Evolutionary conservation across 768 basidiomycete species (phyloP).

Genomic region (Termitomyces sp.): DNA sequence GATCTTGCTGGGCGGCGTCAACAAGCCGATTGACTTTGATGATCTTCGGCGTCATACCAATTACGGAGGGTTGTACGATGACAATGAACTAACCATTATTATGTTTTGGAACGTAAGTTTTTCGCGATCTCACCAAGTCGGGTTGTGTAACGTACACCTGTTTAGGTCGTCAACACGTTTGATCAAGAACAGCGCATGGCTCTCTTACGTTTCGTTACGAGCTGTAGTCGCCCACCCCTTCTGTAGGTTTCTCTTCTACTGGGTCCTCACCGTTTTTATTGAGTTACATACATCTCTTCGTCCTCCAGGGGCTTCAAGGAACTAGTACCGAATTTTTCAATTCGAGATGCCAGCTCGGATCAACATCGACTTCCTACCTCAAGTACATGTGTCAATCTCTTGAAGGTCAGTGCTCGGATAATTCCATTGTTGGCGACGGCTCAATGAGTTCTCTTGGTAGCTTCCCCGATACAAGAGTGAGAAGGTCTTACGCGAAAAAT

Average conservation of each 20-base stretch:
- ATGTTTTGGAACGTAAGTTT: slow-evolving; percentile 77
- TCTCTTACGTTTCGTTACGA: slow-evolving; percentile 89
- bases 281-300: not conserved
- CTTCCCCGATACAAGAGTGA: slow-evolving; percentile 70
- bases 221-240: slow-evolving; percentile 85
- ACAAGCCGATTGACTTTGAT: slow-evolving; percentile 78
- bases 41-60: slow-evolving; percentile 76
- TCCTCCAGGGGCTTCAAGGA: slow-evolving; percentile 73
- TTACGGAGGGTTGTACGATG: slow-evolving; percentile 78
- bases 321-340: slow-evolving; percentile 83
- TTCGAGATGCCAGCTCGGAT: slow-evolving; percentile 78
- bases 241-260: slow-evolving; percentile 44
- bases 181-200: slow-evolving; percentile 75
- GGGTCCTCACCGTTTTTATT: too few relatives aligned
- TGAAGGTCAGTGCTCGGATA: slow-evolving; percentile 56
- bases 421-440: not conserved
- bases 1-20: slow-evolving; percentile 85
- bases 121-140: not conserved
- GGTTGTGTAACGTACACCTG: not conserved
- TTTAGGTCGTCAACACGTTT: slow-evolving; percentile 73
- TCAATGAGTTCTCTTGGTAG: slow-evolving; percentile 27
- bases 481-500: slow-evolving; percentile 61
- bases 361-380: slow-evolving; percentile 67
- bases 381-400: slow-evolving; percentile 88
- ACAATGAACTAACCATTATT: slow-evolving; percentile 65